Evolutionary conservation across 2,329 filamentous ascomycete genomes (phyloP), one percentile per base, ranked within the genome.

Genomic region (Aspergillus sergii): DNA sequence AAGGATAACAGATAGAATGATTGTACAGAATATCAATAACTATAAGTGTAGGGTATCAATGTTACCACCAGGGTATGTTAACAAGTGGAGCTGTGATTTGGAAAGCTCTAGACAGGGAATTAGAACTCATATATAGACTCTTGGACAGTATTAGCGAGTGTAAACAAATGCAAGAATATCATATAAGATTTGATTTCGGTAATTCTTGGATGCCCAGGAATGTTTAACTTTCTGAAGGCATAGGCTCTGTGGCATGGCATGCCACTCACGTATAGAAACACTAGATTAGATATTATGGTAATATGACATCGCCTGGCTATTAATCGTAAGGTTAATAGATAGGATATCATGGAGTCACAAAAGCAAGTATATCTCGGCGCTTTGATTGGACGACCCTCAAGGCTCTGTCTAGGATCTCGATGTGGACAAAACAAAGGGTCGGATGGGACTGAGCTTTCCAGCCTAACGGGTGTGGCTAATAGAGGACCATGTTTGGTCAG

Each of bases 331-430:
- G 12, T 21, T 51, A 9, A 51, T 51, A 51, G 48, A 51, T 51
- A 51, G 48, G 48, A 51, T 14, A 51, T 51, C 16, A 14, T 14
- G 28, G 28, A 34, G 48, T 51, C 21, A 21, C 48, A 61, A 28
- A 65, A 62, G 60, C 21, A 41, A 50, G 28, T 46, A 36, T 66
- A 70, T 68, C 69, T 58, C 34, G 12, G 21, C 11, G 32, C 45
- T 34, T 59, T 69, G 66, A 71, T 69, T 68, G 57, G 69, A 65
- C 30, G 45, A 60, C 45, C 36, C 45, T 54, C 48, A 51, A 12
- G 48, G 28, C 48, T 51, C 19, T 34, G 21, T 28, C 59, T 21
- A 32, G 45, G n/a, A n/a, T 23, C 28, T 32, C 12, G 11, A 21
- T 46, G 16, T 36, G 39, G 43, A 23, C 43, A 45, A 46, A 21